Conservation (phyloP, 176 grass and related monocot species). For the Phoenix roebelenii region DNA sequence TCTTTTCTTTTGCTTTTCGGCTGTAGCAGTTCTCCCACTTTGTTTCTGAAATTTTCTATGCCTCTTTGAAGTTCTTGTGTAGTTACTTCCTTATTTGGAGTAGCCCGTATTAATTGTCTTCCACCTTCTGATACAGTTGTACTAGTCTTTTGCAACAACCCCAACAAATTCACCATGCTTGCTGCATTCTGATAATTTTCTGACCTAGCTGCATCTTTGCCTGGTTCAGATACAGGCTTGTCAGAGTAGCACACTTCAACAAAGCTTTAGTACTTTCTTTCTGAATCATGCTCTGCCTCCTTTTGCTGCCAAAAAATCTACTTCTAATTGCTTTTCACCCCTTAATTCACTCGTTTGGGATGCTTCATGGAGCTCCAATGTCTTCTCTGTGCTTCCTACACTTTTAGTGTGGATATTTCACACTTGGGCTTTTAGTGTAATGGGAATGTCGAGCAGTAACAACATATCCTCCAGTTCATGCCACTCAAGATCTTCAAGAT, state of each 20-base stretch:
- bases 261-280: too few species aligned
- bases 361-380: slow-evolving; percentile 19
- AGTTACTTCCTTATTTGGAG: background rate
- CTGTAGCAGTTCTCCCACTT: slow-evolving; percentile 8
- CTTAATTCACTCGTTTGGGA: slow-evolving; percentile 4
- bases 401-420: background rate
- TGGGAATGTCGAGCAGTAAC: slow-evolving; percentile 68
- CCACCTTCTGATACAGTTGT: slow-evolving; percentile 9
- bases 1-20: slow-evolving; percentile 63
- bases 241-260: too few species aligned
- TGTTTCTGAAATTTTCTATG: slow-evolving; percentile 3
- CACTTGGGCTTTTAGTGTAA: too few species aligned
- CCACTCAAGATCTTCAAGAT: slow-evolving; percentile 90
- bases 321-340: background rate
- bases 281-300: too few species aligned
- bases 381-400: slow-evolving; percentile 13
- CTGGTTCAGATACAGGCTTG: too few species aligned
- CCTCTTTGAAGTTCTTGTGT: slow-evolving; percentile 9
- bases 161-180: slow-evolving; percentile 3
- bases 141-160: slow-evolving; percentile 3
- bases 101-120: background rate
- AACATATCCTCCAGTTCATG: slow-evolving; percentile 60
- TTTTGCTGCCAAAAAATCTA: too few species aligned
- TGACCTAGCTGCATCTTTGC: slow-evolving; percentile 15
- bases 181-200: slow-evolving; percentile 14